Base-by-base conservation (phyloP, 2,329 filamentous ascomycete species). In the Epichloe sp. region DNA sequence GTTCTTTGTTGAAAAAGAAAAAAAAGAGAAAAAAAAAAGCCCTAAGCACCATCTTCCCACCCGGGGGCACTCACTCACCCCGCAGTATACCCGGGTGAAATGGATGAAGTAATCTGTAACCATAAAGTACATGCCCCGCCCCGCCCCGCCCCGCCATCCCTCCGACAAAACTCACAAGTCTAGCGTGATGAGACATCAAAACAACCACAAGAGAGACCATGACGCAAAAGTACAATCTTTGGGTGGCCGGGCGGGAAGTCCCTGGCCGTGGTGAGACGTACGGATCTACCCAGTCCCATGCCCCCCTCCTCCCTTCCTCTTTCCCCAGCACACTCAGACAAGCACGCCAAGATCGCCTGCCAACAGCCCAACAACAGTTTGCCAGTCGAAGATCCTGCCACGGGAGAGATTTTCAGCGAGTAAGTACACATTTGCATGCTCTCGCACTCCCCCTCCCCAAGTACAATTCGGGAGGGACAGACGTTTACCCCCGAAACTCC, bases 361-460 rank as follows among this genome's bases (percentile, higher is more conserved):
- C 31, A 31, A 35, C 31, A 40, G 43, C 37, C 35, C 10, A 47
- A n/a, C 6, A n/a, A 8, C 49, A 79, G 76, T 41, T 71, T 81
- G 49, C 63, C 69, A 0, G 61, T 80, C 42, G 73, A 79, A 56
- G 70, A 80, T 55, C 77, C 77, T 14, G 67, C 76, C 0, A 78
- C 70, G 0, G 72, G 74, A 19, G 69, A 77, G 46, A 65, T 74
- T 6, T 76, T 80, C 52, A 73, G 75, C 38, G 59, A 71, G 73
- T 75, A 59, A 62, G 68, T 62, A 15, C n/a, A 41, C 38, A 4
- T 8, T 37, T 37, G 15, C 36, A 15, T 37, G 36, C 12, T 37
- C 36, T 37, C 36, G 11, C 15, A 37, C 15, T 6, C 36, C 26
- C 12, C 26, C 26, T 3, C 23, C 8, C 23, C 23, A 26, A 15